A percentile compares a stretch with the other conserved stretches of the same genome.
phyloP scores from a whole-genome alignment of 1,284 basidiomycete species.

The Xerocomus amazonicus region DNA sequence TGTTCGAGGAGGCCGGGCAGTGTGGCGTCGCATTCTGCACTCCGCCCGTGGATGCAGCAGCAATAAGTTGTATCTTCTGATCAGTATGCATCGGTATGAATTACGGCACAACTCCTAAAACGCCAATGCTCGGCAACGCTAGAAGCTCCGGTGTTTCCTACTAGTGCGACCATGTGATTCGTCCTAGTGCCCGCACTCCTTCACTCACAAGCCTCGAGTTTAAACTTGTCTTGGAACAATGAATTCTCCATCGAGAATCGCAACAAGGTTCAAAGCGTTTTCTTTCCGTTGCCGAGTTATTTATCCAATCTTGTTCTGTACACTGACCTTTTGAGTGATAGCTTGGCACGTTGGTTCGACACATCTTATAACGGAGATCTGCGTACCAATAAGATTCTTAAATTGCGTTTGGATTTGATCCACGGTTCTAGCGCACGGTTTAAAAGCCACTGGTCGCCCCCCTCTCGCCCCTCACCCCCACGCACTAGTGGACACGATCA shows the following conservation, averaged over 20 bases:
- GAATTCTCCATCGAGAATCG: not conserved
- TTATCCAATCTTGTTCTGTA: not conserved
- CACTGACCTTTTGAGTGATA: not conserved
- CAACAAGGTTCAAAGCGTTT: not conserved
- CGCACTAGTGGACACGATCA: not conserved
- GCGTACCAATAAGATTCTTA: not conserved
- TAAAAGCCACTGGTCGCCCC: conserved; percentile 6
- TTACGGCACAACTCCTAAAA: not conserved
- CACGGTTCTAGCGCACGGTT: not conserved
- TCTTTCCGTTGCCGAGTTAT: not conserved
- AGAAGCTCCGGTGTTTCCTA: not conserved
- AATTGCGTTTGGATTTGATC: not conserved
- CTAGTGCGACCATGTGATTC: not conserved
- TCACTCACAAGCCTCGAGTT: not conserved
- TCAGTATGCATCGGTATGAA: not conserved
- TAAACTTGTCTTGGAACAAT: not conserved
- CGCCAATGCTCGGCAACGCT: not conserved
- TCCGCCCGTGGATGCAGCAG: not conserved
- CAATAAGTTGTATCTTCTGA: not conserved
- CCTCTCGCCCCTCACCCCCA: not conserved
- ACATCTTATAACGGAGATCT: not conserved
- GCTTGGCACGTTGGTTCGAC: conserved; percentile 1
- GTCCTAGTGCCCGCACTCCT: not conserved
- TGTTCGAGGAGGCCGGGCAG: not conserved
- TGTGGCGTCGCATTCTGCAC: not conserved